Evolutionary conservation across 2,329 filamentous ascomycete species (phyloP), one percentile per base, ranked within the genome.

Genomic region (Epichloe glyceriae): DNA sequence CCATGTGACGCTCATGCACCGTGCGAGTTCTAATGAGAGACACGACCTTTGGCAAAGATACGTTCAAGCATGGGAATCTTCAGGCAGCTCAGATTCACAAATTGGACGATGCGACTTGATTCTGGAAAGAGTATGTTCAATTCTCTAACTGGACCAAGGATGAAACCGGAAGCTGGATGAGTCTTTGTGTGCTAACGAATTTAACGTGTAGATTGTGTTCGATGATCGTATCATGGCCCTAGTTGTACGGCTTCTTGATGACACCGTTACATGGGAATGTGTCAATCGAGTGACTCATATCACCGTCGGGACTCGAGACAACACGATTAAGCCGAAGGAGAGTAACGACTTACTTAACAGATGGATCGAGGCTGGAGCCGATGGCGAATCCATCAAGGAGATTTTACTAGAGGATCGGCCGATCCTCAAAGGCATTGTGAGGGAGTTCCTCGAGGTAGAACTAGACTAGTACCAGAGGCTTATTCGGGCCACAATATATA

Each of bases 1-100:
- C 65, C 93, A 98, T 64, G 87, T 98, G 52, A 98, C 93, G 0
- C 77, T 98, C 39, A 88, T 96, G 65, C 93, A 98, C 67, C 83
- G 84, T 45, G 81, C 83, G 11, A 73, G 71, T 3, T 71, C 79
- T 10, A 72, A 73, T 40, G 69, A 83, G 33, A 67, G 83, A 55
- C 76, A 82, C 0, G 78, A 83, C 8, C 72, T 91, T 50, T 98
- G 93, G 93, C 70, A 83, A 50, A 77, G 74, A 50, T 91, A 96
- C 58, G 65, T 64, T 5, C 69, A 75, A n/a, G 67, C 86, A 1
- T 80, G 86, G 58, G 66, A 70, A 35, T 69, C 61, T 8, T 55
- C 58, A 11, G 64, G 61, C 0, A 56, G 56, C 34, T 54, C 58
- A 7, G 60, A 63, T 43, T 57, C 52, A 22, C 61, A 59, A 52